Base-by-base conservation (phyloP, 1,284 basidiomycete genomes). In the Puccinia polysora region DNA sequence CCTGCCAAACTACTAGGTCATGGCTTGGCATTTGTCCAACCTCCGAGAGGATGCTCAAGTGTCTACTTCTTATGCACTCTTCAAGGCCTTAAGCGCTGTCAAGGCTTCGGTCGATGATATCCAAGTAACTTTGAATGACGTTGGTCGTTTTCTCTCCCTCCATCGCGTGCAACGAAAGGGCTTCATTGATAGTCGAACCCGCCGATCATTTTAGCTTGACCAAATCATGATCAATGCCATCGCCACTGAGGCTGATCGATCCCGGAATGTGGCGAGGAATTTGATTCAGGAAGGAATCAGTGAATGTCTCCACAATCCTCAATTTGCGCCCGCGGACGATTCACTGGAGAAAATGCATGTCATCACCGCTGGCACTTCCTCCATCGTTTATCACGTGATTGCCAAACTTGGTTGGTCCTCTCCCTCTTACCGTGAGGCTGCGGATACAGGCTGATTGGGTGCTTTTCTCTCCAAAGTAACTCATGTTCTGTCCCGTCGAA, bases 181-280 rank as follows among this genome's bases (percentile, higher is more conserved):
- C 55, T 58, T 5, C n/a, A 47, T 47, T 1, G 18, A 28, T 36
- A 43, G 20, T 52, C 7, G 49, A 25, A 18, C 10, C 20, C 32
- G 14, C 38, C 18, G 6, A 23, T n/a, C 4, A 8, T 36, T 36
- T n/a, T 20, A 70, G 68, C 58, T 70, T 14, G 68, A 70, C 34
- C 45, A 50, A 14, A 30, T 60, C 40, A 36, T 70, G 43, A 49
- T 62, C n/a, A 62, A 60, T 52, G 68, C 68, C 20, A 70, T 70
- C 43, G 68, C 68, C 18, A 32, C 58, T 36, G 68, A 70, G 43
- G 68, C 68, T 50, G 68, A 70, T 36, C 56, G 68, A 32, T 70
- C 68, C 25, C 32, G 58, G 7, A 55, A 70, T 53, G 68, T 58
- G 5, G 43, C 68, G 15, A 25, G 34, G 30, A 52, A 10, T 15